phyloP scores from a whole-genome alignment of 352 stramenopile genomes.

The Globisporangium rhizosaccharum region DNA sequence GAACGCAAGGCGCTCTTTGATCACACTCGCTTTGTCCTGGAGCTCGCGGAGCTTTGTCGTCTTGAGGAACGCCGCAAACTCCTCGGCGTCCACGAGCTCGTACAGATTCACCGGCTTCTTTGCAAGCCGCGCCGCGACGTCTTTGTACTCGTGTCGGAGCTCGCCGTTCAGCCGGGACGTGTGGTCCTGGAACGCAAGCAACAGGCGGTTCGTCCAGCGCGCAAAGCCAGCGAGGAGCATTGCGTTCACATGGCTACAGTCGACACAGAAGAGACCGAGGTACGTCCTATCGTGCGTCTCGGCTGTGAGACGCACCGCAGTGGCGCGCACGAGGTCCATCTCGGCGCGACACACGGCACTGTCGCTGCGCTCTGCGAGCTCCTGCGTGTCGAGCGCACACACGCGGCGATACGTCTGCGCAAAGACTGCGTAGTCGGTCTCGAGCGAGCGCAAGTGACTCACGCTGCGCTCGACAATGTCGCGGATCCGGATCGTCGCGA shows the following conservation, averaged over 20 bases:
- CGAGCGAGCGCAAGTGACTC: slow-evolving; percentile 26
- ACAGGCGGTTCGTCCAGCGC: slow-evolving; percentile 33
- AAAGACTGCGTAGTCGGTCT: slow-evolving; percentile 36
- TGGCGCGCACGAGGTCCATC: slow-evolving; percentile 16
- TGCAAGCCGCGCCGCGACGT: slow-evolving; percentile 48
- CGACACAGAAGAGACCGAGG: slow-evolving; percentile 34
- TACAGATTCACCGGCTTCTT: slow-evolving; percentile 69
- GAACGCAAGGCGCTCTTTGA: slow-evolving; percentile 63
- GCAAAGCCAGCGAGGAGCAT: slow-evolving; percentile 31
- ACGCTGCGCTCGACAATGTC: slow-evolving; percentile 55
- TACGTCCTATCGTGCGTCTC: slow-evolving; percentile 12
- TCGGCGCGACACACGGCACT: slow-evolving; percentile 16
- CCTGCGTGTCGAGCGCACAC: slow-evolving; percentile 11
- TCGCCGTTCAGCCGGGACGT: slow-evolving; percentile 43
- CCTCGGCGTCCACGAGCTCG: slow-evolving; percentile 64
- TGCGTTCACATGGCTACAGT: slow-evolving; percentile 43
- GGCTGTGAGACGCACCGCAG: slow-evolving; percentile 10
- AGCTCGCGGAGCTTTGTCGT: slow-evolving; percentile 34
- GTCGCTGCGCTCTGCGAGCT: slow-evolving; percentile 12
- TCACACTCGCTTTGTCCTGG: slow-evolving; percentile 29
- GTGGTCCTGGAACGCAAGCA: slow-evolving; percentile 44
- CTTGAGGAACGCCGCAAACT: slow-evolving; percentile 48
- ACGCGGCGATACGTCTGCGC: slow-evolving; percentile 28
- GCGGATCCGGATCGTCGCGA: slow-evolving; percentile 51
- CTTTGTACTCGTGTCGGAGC: slow-evolving; percentile 70